Percentiles rank a stretch among this genome's conserved stretches.
These are phyloP conservation scores for Fusarium ramigenum DNA, from an alignment of 2,329 filamentous ascomycete genomes.

Conservation along the genomic window DNA sequence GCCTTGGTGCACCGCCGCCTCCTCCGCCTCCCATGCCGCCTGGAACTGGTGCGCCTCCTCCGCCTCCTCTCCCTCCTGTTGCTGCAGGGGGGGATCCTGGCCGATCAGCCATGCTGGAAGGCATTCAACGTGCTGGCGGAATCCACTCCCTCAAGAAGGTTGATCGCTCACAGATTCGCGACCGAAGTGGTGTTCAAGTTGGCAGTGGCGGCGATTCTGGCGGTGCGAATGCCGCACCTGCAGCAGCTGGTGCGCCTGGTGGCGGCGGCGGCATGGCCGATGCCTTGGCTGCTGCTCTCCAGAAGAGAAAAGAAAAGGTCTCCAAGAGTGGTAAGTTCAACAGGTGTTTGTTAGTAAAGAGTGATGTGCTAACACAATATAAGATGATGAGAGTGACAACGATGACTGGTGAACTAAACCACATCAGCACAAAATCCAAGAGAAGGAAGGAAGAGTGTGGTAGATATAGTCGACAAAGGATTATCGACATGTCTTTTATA, in stretches of 20 bases:
- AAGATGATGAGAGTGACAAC: slow-evolving; percentile 81
- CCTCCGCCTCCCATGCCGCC: slow-evolving; percentile 13
- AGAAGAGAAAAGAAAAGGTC: slow-evolving; percentile 92
- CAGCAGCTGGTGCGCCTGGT: slow-evolving; percentile 60
- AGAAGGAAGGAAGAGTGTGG: slow-evolving; percentile 19
- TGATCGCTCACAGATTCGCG: slow-evolving; percentile 73
- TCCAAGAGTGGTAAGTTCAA: slow-evolving; percentile 87
- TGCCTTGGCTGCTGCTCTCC: slow-evolving; percentile 80
- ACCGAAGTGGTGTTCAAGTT: slow-evolving; percentile 73
- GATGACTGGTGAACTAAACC: slow-evolving; percentile 70
- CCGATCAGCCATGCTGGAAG: slow-evolving; percentile 71
- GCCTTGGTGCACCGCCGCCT: slow-evolving; percentile 45
- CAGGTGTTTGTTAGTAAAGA: not conserved
- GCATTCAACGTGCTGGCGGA: slow-evolving; percentile 76
- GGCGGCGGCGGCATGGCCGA: slow-evolving; percentile 78
- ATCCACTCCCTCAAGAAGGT: slow-evolving; percentile 79
- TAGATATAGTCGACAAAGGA: slow-evolving; percentile 14
- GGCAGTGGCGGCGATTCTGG: slow-evolving; percentile 59
- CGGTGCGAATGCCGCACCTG: slow-evolving; percentile 62
- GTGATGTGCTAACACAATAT: slow-evolving; percentile 13
- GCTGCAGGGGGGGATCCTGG: slow-evolving; percentile 51
- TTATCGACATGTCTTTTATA: slow-evolving; percentile 6
- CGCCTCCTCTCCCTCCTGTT: slow-evolving; percentile 57
- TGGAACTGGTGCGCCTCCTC: slow-evolving; percentile 28
- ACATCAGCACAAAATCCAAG: slow-evolving; percentile 4